Evolutionary conservation across 805 yeast species (phyloP), one percentile per base, ranked within the genome.

Genomic region (Barnettozyma sp.): DNA sequence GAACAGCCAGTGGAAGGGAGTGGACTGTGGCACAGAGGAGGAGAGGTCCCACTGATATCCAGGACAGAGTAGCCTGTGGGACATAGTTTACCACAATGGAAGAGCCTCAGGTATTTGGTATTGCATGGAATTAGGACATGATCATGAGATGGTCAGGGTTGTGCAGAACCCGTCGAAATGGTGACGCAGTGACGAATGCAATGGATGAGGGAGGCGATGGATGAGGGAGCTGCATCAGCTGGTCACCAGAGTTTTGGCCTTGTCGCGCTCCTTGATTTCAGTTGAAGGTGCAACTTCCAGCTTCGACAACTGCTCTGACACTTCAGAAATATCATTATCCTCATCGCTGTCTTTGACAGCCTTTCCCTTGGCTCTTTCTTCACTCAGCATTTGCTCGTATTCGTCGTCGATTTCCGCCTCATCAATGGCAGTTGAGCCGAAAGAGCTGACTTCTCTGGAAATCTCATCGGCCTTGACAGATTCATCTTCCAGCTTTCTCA

Each of bases 71-170:
- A 32, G 66, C 60, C 37, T 78, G 76, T 46, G 44, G 76, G 22
- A 84, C 84, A 0, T 78, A 84, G 84, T 54, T 78, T 3, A 76
- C 83, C 0, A 58, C 78, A 2, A 76, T 69, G 45, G 80, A 77
- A 17, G 71, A 71, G 29, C 16, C 6, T 0, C 40, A 39, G 6
- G 20, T 58, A 6, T 54, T 61, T 43, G 51, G 39, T 35, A 52
- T 42, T 16, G 40, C 53, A 2, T 78, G 78, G 0, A 64, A 66
- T 58, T 76, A 76, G 68, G 79, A 76, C 42, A 42, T 67, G 33
- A 71, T 68, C 2, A 42, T 78, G 17, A 80, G 79, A 0, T 46
- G n/a, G n/a, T n/a, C n/a, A n/a, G n/a, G n/a, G n/a, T n/a, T n/a
- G n/a, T n/a, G n/a, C n/a, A n/a, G n/a, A n/a, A n/a, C n/a, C n/a